A percentile compares a stretch with the other conserved stretches of the same genome.
Evolutionary conservation across 1,284 basidiomycete genomes (phyloP).

Genomic region (Tilletiaria anomala): DNA sequence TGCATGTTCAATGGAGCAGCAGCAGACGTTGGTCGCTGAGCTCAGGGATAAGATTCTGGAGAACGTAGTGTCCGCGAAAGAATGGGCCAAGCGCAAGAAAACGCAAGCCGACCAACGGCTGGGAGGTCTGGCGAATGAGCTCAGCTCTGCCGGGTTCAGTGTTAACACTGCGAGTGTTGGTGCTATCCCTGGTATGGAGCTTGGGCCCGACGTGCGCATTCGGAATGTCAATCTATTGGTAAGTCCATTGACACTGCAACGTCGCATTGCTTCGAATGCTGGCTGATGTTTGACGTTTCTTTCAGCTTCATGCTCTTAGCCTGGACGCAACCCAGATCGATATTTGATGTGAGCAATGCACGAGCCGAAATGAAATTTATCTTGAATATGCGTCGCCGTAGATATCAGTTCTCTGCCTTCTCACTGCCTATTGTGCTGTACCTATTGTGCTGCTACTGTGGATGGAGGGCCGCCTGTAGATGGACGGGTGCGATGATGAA

Average conservation of each 20-base stretch:
- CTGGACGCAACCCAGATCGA: constrained; percentile 37
- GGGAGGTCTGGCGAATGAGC: neutral
- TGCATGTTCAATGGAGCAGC: constrained; percentile 70
- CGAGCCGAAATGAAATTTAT: no score
- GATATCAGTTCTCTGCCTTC: no score
- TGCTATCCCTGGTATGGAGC: neutral
- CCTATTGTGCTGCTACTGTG: no score
- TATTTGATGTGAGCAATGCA: constrained; percentile 11
- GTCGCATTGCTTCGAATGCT: neutral
- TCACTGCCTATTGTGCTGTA: no score
- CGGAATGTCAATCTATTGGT: constrained; percentile 32
- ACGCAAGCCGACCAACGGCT: constrained; percentile 29
- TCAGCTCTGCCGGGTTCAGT: neutral
- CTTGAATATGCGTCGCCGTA: no score
- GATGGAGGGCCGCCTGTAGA: no score
- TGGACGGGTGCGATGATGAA: no score
- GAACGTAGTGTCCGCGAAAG: constrained; percentile 59
- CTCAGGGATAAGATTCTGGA: constrained; percentile 84
- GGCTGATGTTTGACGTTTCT: neutral
- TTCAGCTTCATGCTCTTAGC: constrained; percentile 30
- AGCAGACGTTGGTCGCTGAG: constrained; percentile 65
- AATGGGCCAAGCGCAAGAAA: no score
- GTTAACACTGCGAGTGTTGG: neutral
- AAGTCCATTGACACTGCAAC: constrained; percentile 40
- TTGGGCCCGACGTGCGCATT: constrained; percentile 22